Percentiles rank a stretch among this genome's conserved stretches.
Conservation (phyloP, 495 filamentous ascomycete genomes). For the Daldinia grandis region DNA sequence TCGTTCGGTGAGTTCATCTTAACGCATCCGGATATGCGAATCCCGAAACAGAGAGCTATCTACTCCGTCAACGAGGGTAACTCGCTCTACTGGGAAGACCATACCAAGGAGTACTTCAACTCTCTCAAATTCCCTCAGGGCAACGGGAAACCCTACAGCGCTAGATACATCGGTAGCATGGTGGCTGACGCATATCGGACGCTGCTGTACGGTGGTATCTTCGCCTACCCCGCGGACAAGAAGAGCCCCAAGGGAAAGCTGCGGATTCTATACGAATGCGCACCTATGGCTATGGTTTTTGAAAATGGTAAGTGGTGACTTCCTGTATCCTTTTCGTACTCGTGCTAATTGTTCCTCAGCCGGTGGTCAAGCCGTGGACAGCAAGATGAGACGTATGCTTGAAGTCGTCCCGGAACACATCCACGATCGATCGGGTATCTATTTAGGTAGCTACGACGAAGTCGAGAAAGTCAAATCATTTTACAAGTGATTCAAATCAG, state of each 20-base stretch:
- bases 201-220: constrained; percentile 92
- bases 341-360: constrained; percentile 58
- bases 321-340: neutral
- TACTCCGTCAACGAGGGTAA: constrained; percentile 99
- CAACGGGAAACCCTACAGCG: constrained; percentile 88
- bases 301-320: constrained; percentile 79
- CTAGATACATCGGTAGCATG: constrained; percentile 96
- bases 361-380: constrained; percentile 90
- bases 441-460: constrained; percentile 93
- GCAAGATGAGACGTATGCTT: constrained; percentile 87
- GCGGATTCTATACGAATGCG: constrained; percentile 97
- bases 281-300: constrained; percentile 99
- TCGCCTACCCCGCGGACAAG: constrained; percentile 96
- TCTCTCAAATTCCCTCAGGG: constrained; percentile 78
- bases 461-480: constrained; percentile 91
- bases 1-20: constrained; percentile 98
- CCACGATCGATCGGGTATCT: constrained; percentile 95
- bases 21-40: constrained; percentile 91
- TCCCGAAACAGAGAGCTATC: constrained; percentile 82
- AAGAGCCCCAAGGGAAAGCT: constrained; percentile 99
- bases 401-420: constrained; percentile 91
- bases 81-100: constrained; percentile 92
- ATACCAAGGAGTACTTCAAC: constrained; percentile 86
- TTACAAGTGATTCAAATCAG: constrained; percentile 43
- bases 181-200: constrained; percentile 98